These are phyloP conservation scores for Rhododendron henanense DNA, from an alignment of 148 eudicot genomes.

Conservation along the genomic window DNA sequence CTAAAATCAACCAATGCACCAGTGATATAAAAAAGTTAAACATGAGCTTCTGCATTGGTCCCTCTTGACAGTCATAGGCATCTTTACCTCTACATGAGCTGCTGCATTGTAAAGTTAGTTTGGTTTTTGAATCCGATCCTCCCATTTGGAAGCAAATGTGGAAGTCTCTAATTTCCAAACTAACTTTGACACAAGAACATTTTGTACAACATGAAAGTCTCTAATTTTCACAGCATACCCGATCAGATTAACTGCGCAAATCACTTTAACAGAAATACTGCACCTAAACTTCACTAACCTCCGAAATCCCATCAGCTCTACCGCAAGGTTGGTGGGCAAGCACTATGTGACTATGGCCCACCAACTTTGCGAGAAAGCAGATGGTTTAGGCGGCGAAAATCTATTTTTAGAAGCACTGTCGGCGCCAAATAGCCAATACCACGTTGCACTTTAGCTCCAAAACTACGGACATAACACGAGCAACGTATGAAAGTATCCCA, in stretches of 20 bases:
- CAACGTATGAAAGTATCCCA: not conserved
- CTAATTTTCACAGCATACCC: not conserved
- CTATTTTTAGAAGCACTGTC: not conserved
- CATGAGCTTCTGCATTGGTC: too few species aligned
- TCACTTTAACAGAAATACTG: not conserved
- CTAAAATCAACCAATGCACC: too few species aligned
- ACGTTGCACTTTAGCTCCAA: not conserved
- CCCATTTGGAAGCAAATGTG: too few species aligned
- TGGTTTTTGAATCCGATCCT: too few species aligned
- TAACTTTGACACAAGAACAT: too few species aligned
- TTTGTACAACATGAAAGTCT: not conserved
- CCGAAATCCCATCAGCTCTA: not conserved
- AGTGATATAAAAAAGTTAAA: too few species aligned
- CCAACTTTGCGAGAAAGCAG: not conserved
- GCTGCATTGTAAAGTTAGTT: too few species aligned
- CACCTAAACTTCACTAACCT: not conserved
- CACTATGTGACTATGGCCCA: not conserved
- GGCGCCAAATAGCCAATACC: not conserved
- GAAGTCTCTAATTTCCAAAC: too few species aligned
- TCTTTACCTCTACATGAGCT: too few species aligned
- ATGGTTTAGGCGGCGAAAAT: not conserved
- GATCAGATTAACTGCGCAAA: not conserved
- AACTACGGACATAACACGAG: not conserved
- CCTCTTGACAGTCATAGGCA: too few species aligned
- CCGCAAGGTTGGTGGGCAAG: not conserved